Base-by-base conservation (phyloP, 768 basidiomycete genomes). In the Suillus cothurnatus region DNA sequence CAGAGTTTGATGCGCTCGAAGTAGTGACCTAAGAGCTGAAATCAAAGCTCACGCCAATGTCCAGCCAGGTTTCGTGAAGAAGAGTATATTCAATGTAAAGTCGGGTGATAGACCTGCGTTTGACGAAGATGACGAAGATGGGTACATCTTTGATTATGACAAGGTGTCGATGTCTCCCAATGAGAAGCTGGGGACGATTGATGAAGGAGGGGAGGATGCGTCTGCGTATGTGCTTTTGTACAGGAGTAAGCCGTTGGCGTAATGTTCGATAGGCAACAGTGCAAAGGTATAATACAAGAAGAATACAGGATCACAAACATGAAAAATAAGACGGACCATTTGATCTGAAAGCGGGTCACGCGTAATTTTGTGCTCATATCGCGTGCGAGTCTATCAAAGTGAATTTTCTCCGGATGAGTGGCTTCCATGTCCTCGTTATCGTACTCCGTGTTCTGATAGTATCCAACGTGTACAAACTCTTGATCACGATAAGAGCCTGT, bases 391-490 rank as follows among this genome's bases (percentile, higher is more conserved):
- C 88, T 81, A 31, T 95, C 91, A 74, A 95, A 92, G 72, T 86
- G 77, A 61, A 94, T 92, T 43, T 72, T 70, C 64, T 84, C 82
- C 9, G 93, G 90, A 19, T 88, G 91, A 17, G 78, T 85, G 72
- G 88, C 85, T 75, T 88, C 91, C 88, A 96, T 89, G 78, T 94
- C 94, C 62, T 95, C 93, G 71, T 92, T 94, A 76, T 97, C 97
- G 73, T 98, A 99, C 77, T 99, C 97, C 31, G 96, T 98, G 74
- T 99, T 96, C 79, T 99, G 97, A 77, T 99, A 99, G 76, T 99
- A 99, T 8, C 97, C 97, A 32, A 99, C 96, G 55, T 97, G 89
- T n/a, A 99, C 97, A 73, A 99, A 99, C 76, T 99, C 97, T 72
- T 97, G 96, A 61, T 98, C 97, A 47, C 89, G 88, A 78, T 99